A percentile compares a stretch with the other conserved stretches of the same genome.
Conservation (phyloP, 2,329 filamentous ascomycete species). For the Colletotrichum nymphaeae region DNA sequence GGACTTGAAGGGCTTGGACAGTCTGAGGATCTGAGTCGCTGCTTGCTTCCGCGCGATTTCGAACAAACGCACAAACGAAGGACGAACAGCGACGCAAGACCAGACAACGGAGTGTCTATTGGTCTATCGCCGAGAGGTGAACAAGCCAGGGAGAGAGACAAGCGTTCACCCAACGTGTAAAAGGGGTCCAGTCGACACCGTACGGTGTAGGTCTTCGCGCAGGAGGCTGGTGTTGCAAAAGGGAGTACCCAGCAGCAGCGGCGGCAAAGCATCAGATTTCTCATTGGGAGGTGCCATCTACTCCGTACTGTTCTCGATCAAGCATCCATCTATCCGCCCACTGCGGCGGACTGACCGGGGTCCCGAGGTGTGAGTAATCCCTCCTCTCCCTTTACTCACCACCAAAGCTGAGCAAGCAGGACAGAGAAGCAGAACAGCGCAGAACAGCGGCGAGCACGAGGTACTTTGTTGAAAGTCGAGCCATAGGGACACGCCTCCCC, state of each 20-base stretch:
- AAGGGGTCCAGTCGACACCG: background rate
- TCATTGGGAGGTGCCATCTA: background rate
- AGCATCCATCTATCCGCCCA: background rate
- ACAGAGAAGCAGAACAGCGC: no score
- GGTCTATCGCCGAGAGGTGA: constrained; percentile 1
- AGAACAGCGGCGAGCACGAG: background rate
- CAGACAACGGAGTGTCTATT: constrained; percentile 13
- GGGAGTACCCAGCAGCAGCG: background rate
- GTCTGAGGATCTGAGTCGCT: constrained; percentile 15
- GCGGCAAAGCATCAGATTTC: background rate
- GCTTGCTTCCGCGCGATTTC: constrained; percentile 11
- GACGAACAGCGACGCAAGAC: constrained; percentile 2
- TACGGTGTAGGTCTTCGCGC: background rate
- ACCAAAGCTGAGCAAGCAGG: background rate
- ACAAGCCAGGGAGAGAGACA: background rate
- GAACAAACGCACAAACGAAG: constrained; percentile 12
- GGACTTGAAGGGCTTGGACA: background rate
- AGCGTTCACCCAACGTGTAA: constrained; percentile 1
- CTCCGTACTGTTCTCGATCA: background rate
- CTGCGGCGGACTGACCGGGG: background rate
- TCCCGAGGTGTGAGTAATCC: constrained; percentile 25
- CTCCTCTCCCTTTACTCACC: background rate
- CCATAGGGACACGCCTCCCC: background rate
- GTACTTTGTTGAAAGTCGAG: background rate
- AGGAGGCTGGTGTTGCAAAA: background rate